Evolutionary conservation across 2,329 filamentous ascomycete genomes (phyloP).

Genomic region (Aspergillus ochraceoroseus): DNA sequence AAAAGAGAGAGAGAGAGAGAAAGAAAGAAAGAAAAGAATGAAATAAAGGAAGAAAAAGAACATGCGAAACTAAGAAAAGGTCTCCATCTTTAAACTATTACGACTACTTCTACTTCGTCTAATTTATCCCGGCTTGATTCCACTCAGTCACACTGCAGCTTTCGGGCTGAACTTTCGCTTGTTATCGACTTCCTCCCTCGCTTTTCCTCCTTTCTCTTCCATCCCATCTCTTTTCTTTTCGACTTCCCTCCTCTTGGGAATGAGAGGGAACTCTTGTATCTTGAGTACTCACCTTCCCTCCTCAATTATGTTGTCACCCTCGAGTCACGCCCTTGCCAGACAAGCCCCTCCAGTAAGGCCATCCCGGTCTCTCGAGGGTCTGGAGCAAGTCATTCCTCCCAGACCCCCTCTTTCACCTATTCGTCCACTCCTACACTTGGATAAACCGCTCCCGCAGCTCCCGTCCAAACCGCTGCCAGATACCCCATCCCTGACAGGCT

Average conservation of each 20-base stretch:
- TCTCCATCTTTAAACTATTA: too few relatives aligned
- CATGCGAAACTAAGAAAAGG: too few relatives aligned
- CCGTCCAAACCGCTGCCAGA: constrained; percentile 27
- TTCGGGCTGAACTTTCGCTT: too few relatives aligned
- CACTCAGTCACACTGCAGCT: too few relatives aligned
- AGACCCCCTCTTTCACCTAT: constrained; percentile 15
- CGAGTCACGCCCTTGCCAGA: constrained; percentile 20
- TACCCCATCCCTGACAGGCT: constrained; percentile 21
- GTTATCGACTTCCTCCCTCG: too few relatives aligned
- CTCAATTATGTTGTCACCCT: constrained; percentile 24
- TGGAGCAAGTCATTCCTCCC: constrained; percentile 37
- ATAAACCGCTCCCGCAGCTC: constrained; percentile 34
- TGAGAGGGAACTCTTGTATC: neutral
- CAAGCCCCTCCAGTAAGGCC: constrained; percentile 33
- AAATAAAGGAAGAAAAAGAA: too few relatives aligned
- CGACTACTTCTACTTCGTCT: too few relatives aligned
- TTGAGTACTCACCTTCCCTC: neutral
- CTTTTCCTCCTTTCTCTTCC: constrained; percentile 4
- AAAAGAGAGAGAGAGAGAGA: too few relatives aligned
- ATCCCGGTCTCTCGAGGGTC: constrained; percentile 36
- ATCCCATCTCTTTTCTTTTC: neutral
- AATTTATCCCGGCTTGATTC: too few relatives aligned
- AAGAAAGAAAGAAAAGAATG: too few relatives aligned
- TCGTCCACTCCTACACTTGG: constrained; percentile 24
- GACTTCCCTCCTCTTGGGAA: constrained; percentile 1